Conservation (phyloP, 345 rosid genomes). For the Firmiana major region DNA sequence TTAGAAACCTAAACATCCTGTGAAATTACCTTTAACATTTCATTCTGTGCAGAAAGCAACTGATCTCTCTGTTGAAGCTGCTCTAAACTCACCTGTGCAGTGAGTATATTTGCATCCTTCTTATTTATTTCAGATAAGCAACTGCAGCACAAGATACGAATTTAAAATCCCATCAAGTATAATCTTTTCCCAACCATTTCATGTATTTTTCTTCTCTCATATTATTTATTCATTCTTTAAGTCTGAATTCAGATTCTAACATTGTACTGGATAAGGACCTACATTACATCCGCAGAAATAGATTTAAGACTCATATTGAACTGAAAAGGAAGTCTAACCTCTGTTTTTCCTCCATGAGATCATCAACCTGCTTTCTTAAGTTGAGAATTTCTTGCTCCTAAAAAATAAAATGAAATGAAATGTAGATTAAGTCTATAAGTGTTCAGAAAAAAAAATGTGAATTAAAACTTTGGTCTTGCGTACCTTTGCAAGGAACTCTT, state of each 20-base stretch:
- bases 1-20: slow-evolving; percentile 5
- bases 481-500: slow-evolving; percentile 71
- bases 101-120: slow-evolving; percentile 66
- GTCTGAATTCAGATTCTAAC: neutral
- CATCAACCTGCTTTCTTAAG: slow-evolving; percentile 48
- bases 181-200: neutral
- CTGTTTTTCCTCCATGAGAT: slow-evolving; percentile 61
- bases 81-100: slow-evolving; percentile 53
- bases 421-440: slow-evolving; percentile 7
- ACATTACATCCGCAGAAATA: neutral
- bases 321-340: slow-evolving; percentile 40
- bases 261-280: neutral
- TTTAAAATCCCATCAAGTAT: neutral
- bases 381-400: slow-evolving; percentile 70
- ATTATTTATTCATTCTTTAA: neutral
- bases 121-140: slow-evolving; percentile 51
- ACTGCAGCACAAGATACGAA: slow-evolving; percentile 29
- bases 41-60: slow-evolving; percentile 76
- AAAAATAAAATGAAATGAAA: slow-evolving; percentile 1
- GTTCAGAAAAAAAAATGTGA: slow-evolving; percentile 6
- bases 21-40: slow-evolving; percentile 62
- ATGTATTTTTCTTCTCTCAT: too few species aligned
- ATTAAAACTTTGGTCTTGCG: neutral
- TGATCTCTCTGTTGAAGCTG: slow-evolving; percentile 75
- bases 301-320: neutral